phyloP scores from a whole-genome alignment of 495 filamentous ascomycete species.

The Aspergillus carlsbadensis region DNA sequence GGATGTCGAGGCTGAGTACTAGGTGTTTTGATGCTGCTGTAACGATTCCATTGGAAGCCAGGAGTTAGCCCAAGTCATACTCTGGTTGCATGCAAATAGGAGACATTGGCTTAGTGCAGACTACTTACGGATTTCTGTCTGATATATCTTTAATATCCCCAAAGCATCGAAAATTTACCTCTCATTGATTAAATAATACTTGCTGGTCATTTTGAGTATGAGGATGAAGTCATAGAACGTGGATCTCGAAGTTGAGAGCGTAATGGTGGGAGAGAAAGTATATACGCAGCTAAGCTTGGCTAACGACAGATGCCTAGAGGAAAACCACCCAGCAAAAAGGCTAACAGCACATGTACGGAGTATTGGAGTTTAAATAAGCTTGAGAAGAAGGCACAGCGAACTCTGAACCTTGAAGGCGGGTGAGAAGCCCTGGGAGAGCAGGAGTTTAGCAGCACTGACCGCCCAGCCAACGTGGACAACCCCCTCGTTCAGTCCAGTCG shows the following conservation, averaged over 20 bases:
- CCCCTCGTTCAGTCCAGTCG: not conserved
- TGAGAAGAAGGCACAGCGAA: too few relatives aligned
- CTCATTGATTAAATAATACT: constrained; percentile 28
- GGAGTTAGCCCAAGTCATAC: constrained; percentile 26
- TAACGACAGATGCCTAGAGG: too few relatives aligned
- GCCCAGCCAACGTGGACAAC: constrained; percentile 12
- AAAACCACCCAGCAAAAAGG: too few relatives aligned
- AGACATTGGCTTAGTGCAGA: constrained; percentile 45
- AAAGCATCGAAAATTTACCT: constrained; percentile 45
- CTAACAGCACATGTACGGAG: too few relatives aligned
- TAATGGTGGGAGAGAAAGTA: not conserved
- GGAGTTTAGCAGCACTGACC: constrained; percentile 6
- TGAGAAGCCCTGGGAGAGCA: not conserved
- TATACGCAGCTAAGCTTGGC: too few relatives aligned
- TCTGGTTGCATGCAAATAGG: constrained; percentile 42
- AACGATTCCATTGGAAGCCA: constrained; percentile 26
- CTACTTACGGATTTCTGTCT: constrained; percentile 40
- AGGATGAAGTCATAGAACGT: not conserved
- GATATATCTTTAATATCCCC: constrained; percentile 52
- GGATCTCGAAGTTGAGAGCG: not conserved
- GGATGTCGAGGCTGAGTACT: constrained; percentile 92
- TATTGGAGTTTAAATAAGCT: too few relatives aligned
- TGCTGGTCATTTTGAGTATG: not conserved
- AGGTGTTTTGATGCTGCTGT: constrained; percentile 35
- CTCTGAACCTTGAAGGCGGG: too few relatives aligned